A percentile compares a stretch with the other conserved stretches of the same genome.
These are phyloP conservation scores for Xanthoparmelia taractica DNA, from an alignment of 495 filamentous ascomycete species.

Conservation along the genomic window DNA sequence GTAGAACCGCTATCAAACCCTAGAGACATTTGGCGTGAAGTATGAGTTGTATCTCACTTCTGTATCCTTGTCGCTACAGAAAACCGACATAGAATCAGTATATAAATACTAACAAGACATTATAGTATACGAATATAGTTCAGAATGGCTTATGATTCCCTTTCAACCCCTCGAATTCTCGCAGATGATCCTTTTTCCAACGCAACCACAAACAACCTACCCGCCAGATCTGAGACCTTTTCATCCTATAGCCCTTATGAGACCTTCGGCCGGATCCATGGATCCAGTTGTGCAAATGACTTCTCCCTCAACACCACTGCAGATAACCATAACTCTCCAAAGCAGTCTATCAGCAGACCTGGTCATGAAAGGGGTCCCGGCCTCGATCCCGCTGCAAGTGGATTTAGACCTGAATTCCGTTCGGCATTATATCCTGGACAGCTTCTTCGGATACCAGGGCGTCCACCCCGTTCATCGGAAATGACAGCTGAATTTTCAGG, in stretches of 20 bases:
- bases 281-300: not conserved
- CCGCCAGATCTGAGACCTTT: not conserved
- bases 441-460: not conserved
- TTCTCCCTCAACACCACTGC: not conserved
- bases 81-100: not conserved
- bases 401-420: not conserved
- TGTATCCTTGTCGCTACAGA: fast-evolving
- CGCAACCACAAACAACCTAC: not conserved
- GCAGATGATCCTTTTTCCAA: not conserved
- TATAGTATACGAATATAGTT: not conserved
- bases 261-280: too few species aligned
- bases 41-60: not conserved
- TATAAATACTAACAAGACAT: not conserved
- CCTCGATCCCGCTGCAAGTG: too few species aligned
- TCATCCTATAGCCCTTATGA: not conserved
- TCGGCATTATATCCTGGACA: not conserved
- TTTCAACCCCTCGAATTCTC: not conserved
- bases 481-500: not conserved
- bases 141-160: not conserved
- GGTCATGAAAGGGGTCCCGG: too few species aligned
- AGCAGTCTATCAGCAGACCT: not conserved
- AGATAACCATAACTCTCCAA: not conserved
- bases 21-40: not conserved
- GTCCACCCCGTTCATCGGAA: not conserved
- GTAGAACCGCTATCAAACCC: not conserved